Evolutionary conservation across 2,329 filamentous ascomycete species (phyloP).

Genomic region (Aphanoascus verrucosus): DNA sequence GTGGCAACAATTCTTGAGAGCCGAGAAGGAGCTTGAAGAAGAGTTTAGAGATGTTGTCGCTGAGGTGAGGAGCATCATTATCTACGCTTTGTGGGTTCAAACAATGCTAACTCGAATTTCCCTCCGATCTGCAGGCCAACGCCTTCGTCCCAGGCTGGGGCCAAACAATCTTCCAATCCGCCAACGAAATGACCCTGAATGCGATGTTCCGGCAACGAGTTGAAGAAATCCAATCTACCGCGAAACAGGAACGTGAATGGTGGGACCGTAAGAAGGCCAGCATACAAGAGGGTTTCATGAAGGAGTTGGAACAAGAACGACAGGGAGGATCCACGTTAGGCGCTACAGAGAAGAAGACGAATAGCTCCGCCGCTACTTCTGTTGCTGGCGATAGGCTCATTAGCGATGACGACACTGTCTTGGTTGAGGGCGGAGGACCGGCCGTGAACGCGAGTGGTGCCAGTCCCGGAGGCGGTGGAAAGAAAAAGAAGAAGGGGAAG

Average conservation of each 20-base stretch:
- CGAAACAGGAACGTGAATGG: conserved; percentile 70
- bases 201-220: conserved; percentile 62
- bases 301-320: conserved; percentile 52
- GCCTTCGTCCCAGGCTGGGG: conserved; percentile 83
- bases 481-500: conserved; percentile 41
- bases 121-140: conserved; percentile 57
- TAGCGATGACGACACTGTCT: conserved; percentile 63
- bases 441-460: conserved; percentile 25
- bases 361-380: conserved; percentile 17
- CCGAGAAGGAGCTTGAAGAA: conserved; percentile 95
- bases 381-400: conserved; percentile 24
- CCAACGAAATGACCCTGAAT: conserved; percentile 91
- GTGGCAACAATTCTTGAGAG: conserved; percentile 81
- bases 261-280: conserved; percentile 74
- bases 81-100: neutral
- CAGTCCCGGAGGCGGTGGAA: conserved; percentile 25
- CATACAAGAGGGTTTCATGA: conserved; percentile 69
- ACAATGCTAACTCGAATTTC: conserved; percentile 2
- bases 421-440: conserved; percentile 56
- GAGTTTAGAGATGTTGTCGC: conserved; percentile 88
- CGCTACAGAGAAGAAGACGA: conserved; percentile 14
- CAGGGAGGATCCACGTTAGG: neutral
- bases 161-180: conserved; percentile 89
- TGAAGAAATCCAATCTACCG: conserved; percentile 61
- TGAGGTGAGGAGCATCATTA: conserved; percentile 51